Evolutionary conservation across 495 filamentous ascomycete species (phyloP), one percentile per base, ranked within the genome.

Genomic region (Bryoglossum gracile): DNA sequence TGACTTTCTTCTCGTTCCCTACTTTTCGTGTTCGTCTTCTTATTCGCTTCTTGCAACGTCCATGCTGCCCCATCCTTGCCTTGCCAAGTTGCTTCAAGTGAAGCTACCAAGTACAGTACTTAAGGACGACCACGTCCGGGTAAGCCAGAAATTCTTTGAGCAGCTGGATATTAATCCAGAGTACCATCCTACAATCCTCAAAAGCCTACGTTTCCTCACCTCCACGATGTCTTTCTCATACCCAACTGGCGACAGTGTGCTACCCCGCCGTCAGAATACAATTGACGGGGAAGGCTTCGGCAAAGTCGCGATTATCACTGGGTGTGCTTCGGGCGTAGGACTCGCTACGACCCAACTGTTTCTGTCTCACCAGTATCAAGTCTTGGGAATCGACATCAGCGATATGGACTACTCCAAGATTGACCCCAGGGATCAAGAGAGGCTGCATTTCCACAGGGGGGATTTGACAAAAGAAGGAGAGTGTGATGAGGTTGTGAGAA

Each of bases 291-390:
- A 35, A 2, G 53, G 53, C 4, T 51, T 47, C 26, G 54, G 54
- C 2, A 57, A 57, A 28, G 50, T 53, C 4, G 62, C 66, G 26
- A 59, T 69, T 45, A 60, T 72, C 21, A 72, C 69, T 16, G 69
- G 69, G 16, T 67, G 65, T 43, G 45, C 63, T 2, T 68, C 65
- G 11, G 68, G 69, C 32, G 67, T 72, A 36, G 69, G 69, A 23
- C 65, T 69, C 0, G 64, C 67, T 9, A 61, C 62, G 10, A 61
- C 66, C 0, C 58, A 62, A 47, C 52, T 63, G 9, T 64, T 68
- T 40, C 65, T 73, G 6, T 52, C 51, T 1, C 62, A 67, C 37
- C 61, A 64, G 40, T 68, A 65, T 39, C 37, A 54, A 16, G 68
- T 73, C 25, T 58, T 65, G 30, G 69, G 69, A 2, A 54, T 71